These are phyloP conservation scores for Parmales sp. DNA, from an alignment of 108 stramenopile species.

Conservation along the genomic window DNA sequence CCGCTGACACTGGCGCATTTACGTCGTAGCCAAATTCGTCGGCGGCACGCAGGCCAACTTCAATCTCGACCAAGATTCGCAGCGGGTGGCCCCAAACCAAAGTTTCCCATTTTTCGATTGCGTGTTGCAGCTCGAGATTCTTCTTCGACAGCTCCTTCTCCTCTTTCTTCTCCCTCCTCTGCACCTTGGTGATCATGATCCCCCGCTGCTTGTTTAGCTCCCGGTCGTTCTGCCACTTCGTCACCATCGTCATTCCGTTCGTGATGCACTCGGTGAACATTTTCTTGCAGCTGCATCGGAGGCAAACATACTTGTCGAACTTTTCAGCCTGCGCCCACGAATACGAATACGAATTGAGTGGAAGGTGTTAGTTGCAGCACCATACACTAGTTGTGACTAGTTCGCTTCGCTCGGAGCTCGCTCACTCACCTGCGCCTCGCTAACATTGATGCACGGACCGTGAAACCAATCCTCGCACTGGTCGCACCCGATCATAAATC, in stretches of 20 bases:
- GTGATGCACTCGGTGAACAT: slow-evolving; percentile 39
- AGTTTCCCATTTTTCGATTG: background rate
- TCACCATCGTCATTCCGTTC: slow-evolving; percentile 33
- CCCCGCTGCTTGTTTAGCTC: slow-evolving; percentile 35
- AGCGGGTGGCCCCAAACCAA: background rate
- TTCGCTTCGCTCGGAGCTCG: too few relatives aligned
- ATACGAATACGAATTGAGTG: too few relatives aligned
- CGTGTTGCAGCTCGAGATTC: background rate
- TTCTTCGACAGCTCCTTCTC: background rate
- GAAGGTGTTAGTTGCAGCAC: too few relatives aligned
- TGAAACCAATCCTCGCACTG: slow-evolving; percentile 90
- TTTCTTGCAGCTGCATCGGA: slow-evolving; percentile 50
- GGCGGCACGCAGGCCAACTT: too few relatives aligned
- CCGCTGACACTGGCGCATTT: too few relatives aligned
- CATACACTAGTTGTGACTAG: too few relatives aligned
- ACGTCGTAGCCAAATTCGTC: too few relatives aligned
- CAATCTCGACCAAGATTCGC: too few relatives aligned
- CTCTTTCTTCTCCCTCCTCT: background rate
- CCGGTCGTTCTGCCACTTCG: slow-evolving; percentile 58
- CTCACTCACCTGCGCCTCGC: too few relatives aligned
- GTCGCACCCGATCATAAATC: slow-evolving; percentile 92
- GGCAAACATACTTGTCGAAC: slow-evolving; percentile 61
- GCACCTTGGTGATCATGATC: background rate
- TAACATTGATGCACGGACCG: slow-evolving; percentile 71
- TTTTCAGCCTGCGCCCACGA: slow-evolving; percentile 66